phyloP scores from a whole-genome alignment of 192 early-diverging fungal genomes.

The Coemansia sp. region DNA sequence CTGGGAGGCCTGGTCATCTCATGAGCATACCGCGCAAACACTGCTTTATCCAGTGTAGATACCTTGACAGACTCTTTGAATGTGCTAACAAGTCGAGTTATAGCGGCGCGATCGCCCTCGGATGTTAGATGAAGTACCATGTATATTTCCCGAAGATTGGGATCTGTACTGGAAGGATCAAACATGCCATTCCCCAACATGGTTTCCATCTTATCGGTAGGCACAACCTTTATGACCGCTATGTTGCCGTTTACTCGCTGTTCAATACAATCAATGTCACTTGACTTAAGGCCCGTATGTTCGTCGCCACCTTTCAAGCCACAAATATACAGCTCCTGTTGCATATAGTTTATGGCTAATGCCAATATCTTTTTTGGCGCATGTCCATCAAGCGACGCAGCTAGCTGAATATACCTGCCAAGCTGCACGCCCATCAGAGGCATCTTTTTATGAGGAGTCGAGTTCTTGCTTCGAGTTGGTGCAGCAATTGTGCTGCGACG shows the following conservation, averaged over 20 bases:
- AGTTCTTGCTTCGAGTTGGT: slow-evolving; percentile 1
- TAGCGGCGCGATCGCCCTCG: not conserved
- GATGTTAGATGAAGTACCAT: slow-evolving; percentile 13
- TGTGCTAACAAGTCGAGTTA: slow-evolving; percentile 5
- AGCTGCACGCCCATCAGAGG: slow-evolving; percentile 27
- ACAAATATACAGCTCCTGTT: slow-evolving; percentile 14
- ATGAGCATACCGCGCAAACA: slow-evolving; percentile 7
- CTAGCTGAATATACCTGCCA: slow-evolving; percentile 17
- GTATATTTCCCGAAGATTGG: slow-evolving; percentile 13
- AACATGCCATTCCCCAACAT: slow-evolving; percentile 25
- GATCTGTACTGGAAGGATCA: slow-evolving; percentile 27
- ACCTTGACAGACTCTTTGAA: slow-evolving; percentile 8
- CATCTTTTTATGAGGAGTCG: slow-evolving; percentile 9
- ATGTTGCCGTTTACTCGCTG: slow-evolving; percentile 5
- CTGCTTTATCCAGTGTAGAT: not conserved
- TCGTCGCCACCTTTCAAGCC: slow-evolving; percentile 20
- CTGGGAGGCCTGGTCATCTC: slow-evolving; percentile 31
- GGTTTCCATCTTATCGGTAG: slow-evolving; percentile 27
- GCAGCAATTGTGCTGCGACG: slow-evolving; percentile 3
- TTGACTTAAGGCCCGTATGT: slow-evolving; percentile 13
- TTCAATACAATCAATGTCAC: slow-evolving; percentile 26
- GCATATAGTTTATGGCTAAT: slow-evolving; percentile 14
- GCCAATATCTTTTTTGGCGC: not conserved
- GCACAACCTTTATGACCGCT: slow-evolving; percentile 25
- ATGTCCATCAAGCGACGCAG: slow-evolving; percentile 1